Percentiles rank a stretch among this genome's conserved stretches.
These are phyloP conservation scores for Cadophora sp. DNA, from an alignment of 2,329 filamentous ascomycete species.

Conservation along the genomic window DNA sequence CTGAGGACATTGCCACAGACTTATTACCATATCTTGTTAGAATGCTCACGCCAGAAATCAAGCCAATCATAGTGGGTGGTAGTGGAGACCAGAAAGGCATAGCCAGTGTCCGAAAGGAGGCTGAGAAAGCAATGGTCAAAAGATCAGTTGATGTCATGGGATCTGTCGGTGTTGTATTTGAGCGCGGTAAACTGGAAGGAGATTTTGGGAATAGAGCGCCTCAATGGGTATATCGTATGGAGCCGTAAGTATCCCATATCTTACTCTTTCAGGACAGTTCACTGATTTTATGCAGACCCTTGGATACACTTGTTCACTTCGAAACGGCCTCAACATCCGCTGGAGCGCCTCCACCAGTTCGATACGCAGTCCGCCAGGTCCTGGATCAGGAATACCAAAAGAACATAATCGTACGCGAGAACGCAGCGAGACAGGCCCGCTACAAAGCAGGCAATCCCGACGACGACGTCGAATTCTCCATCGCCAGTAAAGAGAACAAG, in stretches of 20 bases:
- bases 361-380: constrained; percentile 94
- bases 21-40: constrained; percentile 84
- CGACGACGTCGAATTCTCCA: constrained; percentile 44
- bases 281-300: constrained; percentile 51
- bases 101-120: constrained; percentile 87
- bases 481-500: constrained; percentile 38
- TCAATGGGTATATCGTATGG: constrained; percentile 90
- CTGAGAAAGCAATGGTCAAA: constrained; percentile 80
- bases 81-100: constrained; percentile 68
- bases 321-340: constrained; percentile 67
- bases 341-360: constrained; percentile 70
- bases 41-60: constrained; percentile 87
- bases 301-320: constrained; percentile 82
- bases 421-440: constrained; percentile 69
- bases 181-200: constrained; percentile 79
- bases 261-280: background rate
- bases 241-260: constrained; percentile 69
- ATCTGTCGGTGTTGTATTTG: constrained; percentile 82
- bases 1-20: constrained; percentile 79
- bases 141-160: constrained; percentile 82
- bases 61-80: constrained; percentile 84
- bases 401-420: constrained; percentile 71
- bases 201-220: constrained; percentile 64
- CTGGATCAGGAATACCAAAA: constrained; percentile 88
- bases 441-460: constrained; percentile 59